A percentile compares a stretch with the other conserved stretches of the same genome.
Conservation (phyloP, 1,284 basidiomycete species). For the Bondarzewia mesenterica region DNA sequence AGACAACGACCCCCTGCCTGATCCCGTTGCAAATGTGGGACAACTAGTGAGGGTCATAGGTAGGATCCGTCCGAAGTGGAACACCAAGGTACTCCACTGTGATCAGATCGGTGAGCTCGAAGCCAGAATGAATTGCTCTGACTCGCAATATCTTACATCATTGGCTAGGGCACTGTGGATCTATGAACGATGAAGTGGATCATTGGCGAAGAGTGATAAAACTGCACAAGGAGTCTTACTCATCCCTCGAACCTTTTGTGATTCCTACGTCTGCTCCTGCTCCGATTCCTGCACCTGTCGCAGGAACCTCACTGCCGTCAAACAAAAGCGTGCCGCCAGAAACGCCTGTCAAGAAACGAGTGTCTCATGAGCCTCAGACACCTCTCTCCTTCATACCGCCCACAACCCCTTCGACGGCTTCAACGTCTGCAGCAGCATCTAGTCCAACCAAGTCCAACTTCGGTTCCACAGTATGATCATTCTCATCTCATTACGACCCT, state of each 20-base stretch:
- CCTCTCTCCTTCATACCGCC: conserved; percentile 10
- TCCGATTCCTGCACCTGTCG: background rate
- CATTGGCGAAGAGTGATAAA: conserved; percentile 48
- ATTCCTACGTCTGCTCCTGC: conserved; percentile 23
- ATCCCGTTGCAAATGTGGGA: conserved; percentile 7
- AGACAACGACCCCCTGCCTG: background rate
- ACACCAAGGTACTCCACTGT: conserved; percentile 6
- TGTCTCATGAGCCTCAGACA: no score
- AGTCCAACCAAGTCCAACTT: conserved; percentile 9
- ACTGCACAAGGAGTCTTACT: conserved; percentile 49
- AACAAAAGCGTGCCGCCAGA: background rate
- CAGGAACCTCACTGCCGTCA: background rate
- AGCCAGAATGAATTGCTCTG: background rate
- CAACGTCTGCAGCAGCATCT: conserved; percentile 6
- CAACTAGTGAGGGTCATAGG: conserved; percentile 9
- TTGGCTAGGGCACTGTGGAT: no score
- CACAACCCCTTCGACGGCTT: conserved; percentile 7
- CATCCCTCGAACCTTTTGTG: conserved; percentile 35
- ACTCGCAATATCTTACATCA: conserved; percentile 34
- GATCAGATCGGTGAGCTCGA: conserved; percentile 8
- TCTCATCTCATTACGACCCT: background rate
- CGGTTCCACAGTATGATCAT: conserved; percentile 11
- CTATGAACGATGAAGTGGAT: conserved; percentile 48
- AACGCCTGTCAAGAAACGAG: conserved; percentile 7
- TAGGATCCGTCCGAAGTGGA: conserved; percentile 4